A percentile compares a stretch with the other conserved stretches of the same genome.
Evolutionary conservation across 169 alveolate species (phyloP).

Genomic region (Babesia bigemina): DNA sequence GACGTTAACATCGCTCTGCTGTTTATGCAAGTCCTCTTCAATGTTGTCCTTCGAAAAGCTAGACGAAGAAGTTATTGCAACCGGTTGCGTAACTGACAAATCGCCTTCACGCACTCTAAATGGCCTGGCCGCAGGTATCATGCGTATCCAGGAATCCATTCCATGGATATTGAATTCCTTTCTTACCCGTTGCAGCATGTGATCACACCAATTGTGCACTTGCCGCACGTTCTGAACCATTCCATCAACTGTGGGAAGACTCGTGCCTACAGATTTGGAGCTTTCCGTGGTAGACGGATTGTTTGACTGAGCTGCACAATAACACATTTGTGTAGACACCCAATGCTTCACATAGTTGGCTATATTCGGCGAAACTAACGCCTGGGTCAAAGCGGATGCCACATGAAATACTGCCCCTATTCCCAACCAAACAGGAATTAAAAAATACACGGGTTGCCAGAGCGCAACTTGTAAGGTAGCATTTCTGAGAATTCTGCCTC

Average conservation of each 20-base stretch:
- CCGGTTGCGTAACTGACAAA: constrained; percentile 2
- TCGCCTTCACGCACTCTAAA: constrained; percentile 48
- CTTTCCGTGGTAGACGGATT: constrained; percentile 23
- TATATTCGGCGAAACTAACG: constrained; percentile 66
- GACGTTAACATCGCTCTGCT: constrained; percentile 22
- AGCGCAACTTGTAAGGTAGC: constrained; percentile 67
- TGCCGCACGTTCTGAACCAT: background rate
- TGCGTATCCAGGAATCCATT: background rate
- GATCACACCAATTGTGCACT: constrained; percentile 2
- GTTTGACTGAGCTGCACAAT: constrained; percentile 41
- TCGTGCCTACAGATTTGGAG: background rate
- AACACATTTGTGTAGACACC: constrained; percentile 60
- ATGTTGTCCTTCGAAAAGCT: constrained; percentile 39
- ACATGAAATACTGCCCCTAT: constrained; percentile 64
- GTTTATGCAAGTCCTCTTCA: constrained; percentile 11
- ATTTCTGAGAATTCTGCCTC: constrained; percentile 63
- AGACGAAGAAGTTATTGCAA: constrained; percentile 13
- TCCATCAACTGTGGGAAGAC: background rate
- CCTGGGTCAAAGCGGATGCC: constrained; percentile 56
- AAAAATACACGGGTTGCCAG: constrained; percentile 69
- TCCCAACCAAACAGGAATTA: constrained; percentile 70
- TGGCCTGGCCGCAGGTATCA: constrained; percentile 56
- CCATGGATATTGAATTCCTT: constrained; percentile 28
- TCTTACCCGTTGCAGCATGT: constrained; percentile 3
- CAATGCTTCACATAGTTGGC: constrained; percentile 69